Evolutionary conservation across 2,329 filamentous ascomycete genomes (phyloP).

Genomic region (Phyllosticta citrichinensis): DNA sequence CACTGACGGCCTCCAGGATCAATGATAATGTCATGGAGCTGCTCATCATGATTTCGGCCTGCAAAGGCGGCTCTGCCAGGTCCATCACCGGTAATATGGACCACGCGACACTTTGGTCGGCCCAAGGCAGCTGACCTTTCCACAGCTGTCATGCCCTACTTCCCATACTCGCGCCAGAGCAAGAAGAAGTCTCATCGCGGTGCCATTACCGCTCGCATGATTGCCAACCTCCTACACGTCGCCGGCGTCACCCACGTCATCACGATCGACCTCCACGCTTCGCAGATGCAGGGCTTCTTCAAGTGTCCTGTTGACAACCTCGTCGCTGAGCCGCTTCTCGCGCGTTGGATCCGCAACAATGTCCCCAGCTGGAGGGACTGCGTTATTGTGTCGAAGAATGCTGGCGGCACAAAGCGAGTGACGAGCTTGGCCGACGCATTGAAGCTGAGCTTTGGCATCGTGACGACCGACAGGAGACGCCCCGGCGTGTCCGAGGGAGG

Average conservation of each 20-base stretch:
- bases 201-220: slow-evolving; percentile 92
- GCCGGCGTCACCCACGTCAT: slow-evolving; percentile 96
- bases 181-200: slow-evolving; percentile 98
- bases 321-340: slow-evolving; percentile 88
- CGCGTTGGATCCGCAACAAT: slow-evolving; percentile 88
- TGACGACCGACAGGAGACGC: slow-evolving; percentile 66
- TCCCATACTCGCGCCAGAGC: slow-evolving; percentile 97
- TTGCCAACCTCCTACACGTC: slow-evolving; percentile 86
- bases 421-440: slow-evolving; percentile 91
- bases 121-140: slow-evolving; percentile 11
- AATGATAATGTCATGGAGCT: slow-evolving; percentile 99
- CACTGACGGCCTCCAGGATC: slow-evolving; percentile 44
- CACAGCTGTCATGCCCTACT: slow-evolving; percentile 79
- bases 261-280: slow-evolving; percentile 83
- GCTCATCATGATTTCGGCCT: slow-evolving; percentile 97
- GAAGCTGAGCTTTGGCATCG: slow-evolving; percentile 95
- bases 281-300: slow-evolving; percentile 99
- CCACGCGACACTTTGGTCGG: slow-evolving; percentile 3
- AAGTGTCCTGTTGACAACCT: slow-evolving; percentile 95
- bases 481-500: slow-evolving; percentile 38
- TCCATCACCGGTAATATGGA: slow-evolving; percentile 74
- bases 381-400: slow-evolving; percentile 96
- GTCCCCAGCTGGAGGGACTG: slow-evolving; percentile 80
- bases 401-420: slow-evolving; percentile 91
- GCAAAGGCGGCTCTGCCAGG: slow-evolving; percentile 94